Evolutionary conservation across 495 filamentous ascomycete species (phyloP).

Genomic region (Neurospora sp.): DNA sequence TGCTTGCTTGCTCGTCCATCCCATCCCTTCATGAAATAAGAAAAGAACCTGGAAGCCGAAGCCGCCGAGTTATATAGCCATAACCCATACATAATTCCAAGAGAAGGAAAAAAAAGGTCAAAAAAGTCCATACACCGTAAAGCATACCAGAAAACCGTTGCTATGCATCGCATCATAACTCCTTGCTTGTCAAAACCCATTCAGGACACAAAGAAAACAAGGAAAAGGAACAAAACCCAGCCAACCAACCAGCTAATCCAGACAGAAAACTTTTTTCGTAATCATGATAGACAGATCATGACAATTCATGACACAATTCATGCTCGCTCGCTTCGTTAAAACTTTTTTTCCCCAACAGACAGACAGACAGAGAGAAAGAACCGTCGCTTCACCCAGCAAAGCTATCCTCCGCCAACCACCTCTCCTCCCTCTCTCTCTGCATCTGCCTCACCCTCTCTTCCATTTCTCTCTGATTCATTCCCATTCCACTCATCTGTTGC

Average conservation of each 20-base stretch:
- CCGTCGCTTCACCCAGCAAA: slow-evolving; percentile 14
- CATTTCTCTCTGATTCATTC: slow-evolving; percentile 2
- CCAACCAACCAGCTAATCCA: neutral
- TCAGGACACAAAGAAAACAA: neutral
- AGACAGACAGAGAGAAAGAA: too few relatives aligned
- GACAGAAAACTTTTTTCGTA: neutral
- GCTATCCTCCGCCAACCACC: slow-evolving; percentile 29
- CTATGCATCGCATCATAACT: neutral
- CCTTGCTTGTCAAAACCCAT: neutral
- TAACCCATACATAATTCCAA: neutral
- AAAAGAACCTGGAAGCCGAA: neutral
- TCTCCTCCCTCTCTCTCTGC: slow-evolving; percentile 4
- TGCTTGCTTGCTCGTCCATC: neutral
- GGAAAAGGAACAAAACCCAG: neutral
- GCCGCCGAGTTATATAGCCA: neutral
- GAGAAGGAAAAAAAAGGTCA: neutral
- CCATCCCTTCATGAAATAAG: neutral
- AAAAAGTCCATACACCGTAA: neutral
- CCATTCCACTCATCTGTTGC: neutral
- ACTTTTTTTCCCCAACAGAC: too few relatives aligned
- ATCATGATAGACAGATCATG: neutral
- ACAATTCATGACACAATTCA: neutral
- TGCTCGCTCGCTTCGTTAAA: neutral
- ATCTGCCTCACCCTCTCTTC: slow-evolving; percentile 2
- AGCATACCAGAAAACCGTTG: neutral